Base-by-base conservation (phyloP, 352 stramenopile genomes). In the Aphanomyces astaci region DNA sequence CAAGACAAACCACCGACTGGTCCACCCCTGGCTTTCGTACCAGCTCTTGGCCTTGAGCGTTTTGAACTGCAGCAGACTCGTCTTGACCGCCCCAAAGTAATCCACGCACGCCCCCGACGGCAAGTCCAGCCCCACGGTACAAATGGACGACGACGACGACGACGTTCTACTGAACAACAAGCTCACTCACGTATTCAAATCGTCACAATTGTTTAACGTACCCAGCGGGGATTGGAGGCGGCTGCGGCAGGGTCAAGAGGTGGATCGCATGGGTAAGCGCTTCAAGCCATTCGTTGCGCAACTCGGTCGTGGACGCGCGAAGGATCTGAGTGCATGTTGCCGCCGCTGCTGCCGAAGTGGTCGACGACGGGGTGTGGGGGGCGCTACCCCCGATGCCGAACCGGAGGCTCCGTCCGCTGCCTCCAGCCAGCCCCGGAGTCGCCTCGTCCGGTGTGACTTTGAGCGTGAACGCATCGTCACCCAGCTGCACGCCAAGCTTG, bases 21-120 rank as follows among this genome's bases (percentile, higher is more conserved):
- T 39, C 10, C 46, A 67, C 49, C 80, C 87, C 81, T 83, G 90
- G 46, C 81, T 84, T 75, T 94, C 86, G 32, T 92, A 92, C 82
- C 84, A 94, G 0, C 81, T 68, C 51, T 68, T 68, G 30, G 62
- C 62, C 27, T 68, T 68, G 2, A 59, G 43, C 11, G 62, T 68
- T 10, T 59, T 60, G 28, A 51, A 51, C 13, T 52, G 39, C 19
- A 67, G 60, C 9, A 67, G 28, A 39, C 60, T 67, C 2, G 78
- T 76, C 59, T 90, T 94, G n/a, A 89, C 76, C 1, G 86, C 82
- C 19, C 85, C 86, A 54, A 94, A 94, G 57, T 88, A 94, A 70
- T 94, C 84, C 9, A 94, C 71, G 40, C 75, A 84, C 27, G 82
- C 78, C 19, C 84, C 86, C 9, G 75, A 69, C 32, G 79, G 74